These are phyloP conservation scores for Coleophoma eucalyptorum DNA, from an alignment of 2,329 filamentous ascomycete species.

Conservation along the genomic window DNA sequence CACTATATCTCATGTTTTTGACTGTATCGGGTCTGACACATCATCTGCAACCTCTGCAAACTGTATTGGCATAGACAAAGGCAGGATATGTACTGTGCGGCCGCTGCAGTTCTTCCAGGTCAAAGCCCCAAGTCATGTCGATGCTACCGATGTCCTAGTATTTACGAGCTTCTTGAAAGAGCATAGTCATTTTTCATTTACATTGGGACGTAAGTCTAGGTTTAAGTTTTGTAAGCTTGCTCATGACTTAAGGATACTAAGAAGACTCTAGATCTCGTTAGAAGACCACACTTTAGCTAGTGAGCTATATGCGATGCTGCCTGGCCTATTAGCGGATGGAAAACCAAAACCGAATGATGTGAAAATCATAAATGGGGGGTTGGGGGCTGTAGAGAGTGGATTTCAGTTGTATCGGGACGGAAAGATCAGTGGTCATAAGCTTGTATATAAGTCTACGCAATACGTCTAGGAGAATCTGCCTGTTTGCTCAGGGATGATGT, in stretches of 20 bases:
- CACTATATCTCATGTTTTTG: conserved; percentile 33
- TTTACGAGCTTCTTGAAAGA: conserved; percentile 38
- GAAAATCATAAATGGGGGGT: conserved; percentile 23
- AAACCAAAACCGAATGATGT: conserved; percentile 31
- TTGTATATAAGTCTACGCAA: conserved; percentile 39
- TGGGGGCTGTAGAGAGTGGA: conserved; percentile 28
- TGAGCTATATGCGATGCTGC: conserved; percentile 34
- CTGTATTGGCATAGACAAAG: conserved; percentile 22
- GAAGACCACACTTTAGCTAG: conserved; percentile 31
- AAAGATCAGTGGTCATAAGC: conserved; percentile 35
- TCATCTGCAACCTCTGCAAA: conserved; percentile 31
- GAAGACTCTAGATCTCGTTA: conserved; percentile 23
- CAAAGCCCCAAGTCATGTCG: conserved; percentile 26
- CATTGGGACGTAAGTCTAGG: conserved; percentile 33
- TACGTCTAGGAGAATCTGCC: too few species aligned
- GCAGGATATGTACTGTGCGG: conserved; percentile 35
- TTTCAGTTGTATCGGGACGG: conserved; percentile 35
- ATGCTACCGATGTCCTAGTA: conserved; percentile 37
- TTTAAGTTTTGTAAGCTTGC: too few species aligned
- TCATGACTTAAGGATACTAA: too few species aligned
- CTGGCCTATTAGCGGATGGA: conserved; percentile 27
- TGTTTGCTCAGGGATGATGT: too few species aligned
- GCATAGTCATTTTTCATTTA: conserved; percentile 29
- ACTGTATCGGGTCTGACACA: conserved; percentile 35
- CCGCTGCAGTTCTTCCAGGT: conserved; percentile 35